Evolutionary conservation across 306 rosid genomes (phyloP).

Genomic region (Cercis canadensis): DNA sequence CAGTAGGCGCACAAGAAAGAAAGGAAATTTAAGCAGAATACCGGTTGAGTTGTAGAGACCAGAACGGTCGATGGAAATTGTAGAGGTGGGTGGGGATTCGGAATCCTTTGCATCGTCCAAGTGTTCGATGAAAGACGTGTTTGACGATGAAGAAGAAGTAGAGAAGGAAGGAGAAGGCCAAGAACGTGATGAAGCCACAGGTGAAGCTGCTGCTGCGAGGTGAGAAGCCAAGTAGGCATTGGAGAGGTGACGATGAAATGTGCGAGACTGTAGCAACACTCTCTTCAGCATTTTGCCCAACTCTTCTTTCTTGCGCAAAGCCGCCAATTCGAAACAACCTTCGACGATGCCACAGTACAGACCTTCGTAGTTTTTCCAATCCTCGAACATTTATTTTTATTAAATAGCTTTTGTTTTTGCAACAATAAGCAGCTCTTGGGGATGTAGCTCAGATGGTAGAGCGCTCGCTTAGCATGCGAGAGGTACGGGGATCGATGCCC

Average conservation of each 20-base stretch:
- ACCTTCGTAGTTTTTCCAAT: no score
- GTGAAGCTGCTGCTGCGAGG: background rate
- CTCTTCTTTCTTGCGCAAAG: background rate
- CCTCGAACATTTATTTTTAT: no score
- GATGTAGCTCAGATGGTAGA: constrained; percentile 88
- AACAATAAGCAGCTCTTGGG: no score
- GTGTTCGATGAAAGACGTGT: constrained; percentile 20
- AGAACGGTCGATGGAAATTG: constrained; percentile 59
- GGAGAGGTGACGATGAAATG: constrained; percentile 36
- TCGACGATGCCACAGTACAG: background rate
- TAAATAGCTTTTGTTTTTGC: no score
- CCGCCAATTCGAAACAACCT: background rate
- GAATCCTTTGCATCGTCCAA: constrained; percentile 7
- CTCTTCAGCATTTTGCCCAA: constrained; percentile 40
- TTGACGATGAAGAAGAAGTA: constrained; percentile 22
- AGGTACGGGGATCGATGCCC: constrained; percentile 80
- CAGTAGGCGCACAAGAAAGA: background rate
- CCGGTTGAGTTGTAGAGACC: constrained; percentile 52
- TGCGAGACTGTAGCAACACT: constrained; percentile 31
- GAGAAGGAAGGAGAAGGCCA: constrained; percentile 18
- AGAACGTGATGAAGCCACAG: background rate
- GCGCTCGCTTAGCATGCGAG: constrained; percentile 84
- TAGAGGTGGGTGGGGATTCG: background rate
- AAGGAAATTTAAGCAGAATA: constrained; percentile 14
- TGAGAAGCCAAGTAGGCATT: constrained; percentile 26